These are phyloP conservation scores for Aspergillus transmontanensis DNA, from an alignment of 2,329 filamentous ascomycete species.

Conservation along the genomic window DNA sequence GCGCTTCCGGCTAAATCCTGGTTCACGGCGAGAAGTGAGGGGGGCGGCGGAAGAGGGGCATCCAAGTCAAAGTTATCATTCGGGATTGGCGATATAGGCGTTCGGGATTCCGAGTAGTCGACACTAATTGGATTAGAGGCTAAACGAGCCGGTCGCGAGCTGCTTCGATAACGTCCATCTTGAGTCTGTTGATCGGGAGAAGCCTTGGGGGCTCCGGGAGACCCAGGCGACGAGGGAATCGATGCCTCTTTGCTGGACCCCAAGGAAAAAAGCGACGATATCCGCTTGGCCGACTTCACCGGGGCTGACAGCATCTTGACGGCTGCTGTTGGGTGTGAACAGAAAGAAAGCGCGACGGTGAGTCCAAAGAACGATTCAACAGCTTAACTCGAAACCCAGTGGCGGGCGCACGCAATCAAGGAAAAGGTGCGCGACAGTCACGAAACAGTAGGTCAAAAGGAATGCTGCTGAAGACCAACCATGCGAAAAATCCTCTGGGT, in stretches of 20 bases:
- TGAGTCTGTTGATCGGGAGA: conserved; percentile 27
- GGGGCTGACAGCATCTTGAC: conserved; percentile 44
- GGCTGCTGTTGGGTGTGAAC: conserved; percentile 10
- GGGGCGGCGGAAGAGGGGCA: conserved; percentile 40
- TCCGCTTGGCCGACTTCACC: conserved; percentile 47
- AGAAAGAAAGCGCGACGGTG: conserved; percentile 6
- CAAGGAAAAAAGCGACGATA: conserved; percentile 50
- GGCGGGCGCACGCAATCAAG: conserved; percentile 11
- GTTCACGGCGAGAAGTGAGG: conserved; percentile 42
- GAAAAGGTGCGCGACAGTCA: conserved; percentile 7
- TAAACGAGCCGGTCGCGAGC: conserved; percentile 36
- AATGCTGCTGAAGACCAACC: conserved; percentile 22
- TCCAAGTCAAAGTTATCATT: conserved; percentile 35
- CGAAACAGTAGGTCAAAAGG: conserved; percentile 19
- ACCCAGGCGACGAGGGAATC: conserved; percentile 31
- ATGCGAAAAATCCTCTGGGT: conserved; percentile 14
- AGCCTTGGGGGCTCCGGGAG: conserved; percentile 22
- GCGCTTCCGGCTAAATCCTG: conserved; percentile 39
- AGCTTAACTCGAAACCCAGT: conserved; percentile 10
- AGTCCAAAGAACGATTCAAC: conserved; percentile 7
- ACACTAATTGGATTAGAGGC: conserved; percentile 32
- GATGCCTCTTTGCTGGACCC: conserved; percentile 39
- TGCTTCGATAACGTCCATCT: conserved; percentile 31
- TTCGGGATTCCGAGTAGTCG: conserved; percentile 30
- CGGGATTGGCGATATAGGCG: conserved; percentile 23